Percentiles rank a stretch among this genome's conserved stretches.
These are phyloP conservation scores for Alternaria sp. DNA, from an alignment of 2,329 filamentous ascomycete genomes.

Conservation along the genomic window DNA sequence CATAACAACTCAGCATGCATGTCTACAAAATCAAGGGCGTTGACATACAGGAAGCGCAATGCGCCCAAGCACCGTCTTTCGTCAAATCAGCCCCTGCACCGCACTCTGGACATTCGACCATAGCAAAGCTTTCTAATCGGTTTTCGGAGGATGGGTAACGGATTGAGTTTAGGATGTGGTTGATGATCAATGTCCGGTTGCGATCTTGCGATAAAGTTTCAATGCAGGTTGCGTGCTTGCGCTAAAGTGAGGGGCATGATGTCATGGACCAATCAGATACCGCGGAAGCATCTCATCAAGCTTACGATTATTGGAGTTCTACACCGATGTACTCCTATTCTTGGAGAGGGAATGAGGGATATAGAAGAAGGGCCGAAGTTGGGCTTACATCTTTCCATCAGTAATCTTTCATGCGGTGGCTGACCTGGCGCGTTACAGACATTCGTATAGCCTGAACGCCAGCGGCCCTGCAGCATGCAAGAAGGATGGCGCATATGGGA, in stretches of 20 bases:
- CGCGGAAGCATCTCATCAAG: neutral
- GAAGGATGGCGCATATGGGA: neutral
- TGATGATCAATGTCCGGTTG: neutral
- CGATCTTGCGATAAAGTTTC: constrained; percentile 1
- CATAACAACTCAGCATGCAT: neutral
- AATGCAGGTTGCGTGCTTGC: neutral
- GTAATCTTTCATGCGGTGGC: neutral
- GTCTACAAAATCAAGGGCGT: neutral
- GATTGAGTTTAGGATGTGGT: neutral
- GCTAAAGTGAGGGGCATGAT: constrained; percentile 20
- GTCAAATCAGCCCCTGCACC: constrained; percentile 36
- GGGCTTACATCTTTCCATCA: neutral
- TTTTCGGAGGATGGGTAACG: neutral
- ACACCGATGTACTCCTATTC: neutral
- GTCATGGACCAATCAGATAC: constrained; percentile 14
- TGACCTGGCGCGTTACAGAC: neutral
- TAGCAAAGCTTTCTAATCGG: constrained; percentile 2
- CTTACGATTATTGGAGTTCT: neutral
- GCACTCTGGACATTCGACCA: constrained; percentile 39
- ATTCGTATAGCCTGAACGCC: neutral
- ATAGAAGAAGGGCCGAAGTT: neutral
- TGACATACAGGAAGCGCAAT: constrained; percentile 37
- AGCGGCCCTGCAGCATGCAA: neutral
- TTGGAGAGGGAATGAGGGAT: neutral
- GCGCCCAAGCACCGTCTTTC: constrained; percentile 37